Evolutionary conservation across 2,329 filamentous ascomycete species (phyloP), one percentile per base, ranked within the genome.

Genomic region (Hymenoscyphus linearis): DNA sequence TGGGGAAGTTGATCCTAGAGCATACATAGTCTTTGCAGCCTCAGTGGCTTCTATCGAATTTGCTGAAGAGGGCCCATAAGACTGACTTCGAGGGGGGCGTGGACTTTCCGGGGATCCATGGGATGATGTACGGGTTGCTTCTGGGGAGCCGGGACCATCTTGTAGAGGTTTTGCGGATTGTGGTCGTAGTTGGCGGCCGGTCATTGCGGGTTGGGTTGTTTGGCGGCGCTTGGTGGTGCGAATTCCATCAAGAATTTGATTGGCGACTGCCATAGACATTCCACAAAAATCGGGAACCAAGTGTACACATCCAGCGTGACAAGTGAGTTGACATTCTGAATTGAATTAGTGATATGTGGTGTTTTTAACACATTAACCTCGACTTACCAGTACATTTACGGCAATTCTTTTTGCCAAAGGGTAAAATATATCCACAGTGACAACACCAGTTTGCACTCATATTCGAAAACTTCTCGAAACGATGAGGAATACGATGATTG

Each of bases 391-490:
- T 85, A 75, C 95, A 99, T 76, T 93, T 96, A 72, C 95, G 87
- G 72, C 90, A 92, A 75, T 96, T 96, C 76, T 96, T 97, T 74
- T 93, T 91, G 62, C 95, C 95, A 73, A 99, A 89, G 0, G 95
- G 93, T 57, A 99, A 78, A 68, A 99, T 89, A 73, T 97, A 98
- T 70, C 95, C 95, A 74, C 95, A 99, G 76, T 99, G 95, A 73
- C 95, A 99, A 77, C 95, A 99, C 95, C 95, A 99, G 74, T 98
- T 99, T 69, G 95, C 95, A 16, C 93, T 95, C 77, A 99, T 90
- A 72, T 99, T 99, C 66, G 92, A 92, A 74, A 96, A 99, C n/a
- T 89, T 86, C 71, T 93, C 87, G 80, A 98, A 99, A 59, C 95
- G 88, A 83, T 99, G 95, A 9, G 95, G 95, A 73, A 99, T 99